Evolutionary conservation across 202 grass and related monocot genomes (phyloP), one percentile per base, ranked within the genome.

Genomic region (Panicum virgatum): DNA sequence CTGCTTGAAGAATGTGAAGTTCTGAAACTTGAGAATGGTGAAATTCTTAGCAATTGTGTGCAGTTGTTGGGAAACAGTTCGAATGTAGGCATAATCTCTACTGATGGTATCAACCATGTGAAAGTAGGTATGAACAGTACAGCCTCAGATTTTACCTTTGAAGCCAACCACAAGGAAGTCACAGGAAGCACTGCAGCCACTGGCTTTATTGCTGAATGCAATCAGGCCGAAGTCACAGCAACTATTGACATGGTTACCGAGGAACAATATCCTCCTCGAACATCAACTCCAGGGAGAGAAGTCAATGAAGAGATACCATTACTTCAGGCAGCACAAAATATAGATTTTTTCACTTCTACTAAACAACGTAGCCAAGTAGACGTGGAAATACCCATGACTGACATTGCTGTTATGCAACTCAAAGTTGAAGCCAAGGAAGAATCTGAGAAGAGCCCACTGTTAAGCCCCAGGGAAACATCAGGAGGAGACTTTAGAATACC

Each of bases 401-500:
- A 59, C 40, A 67, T 73, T 16, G 8, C 63, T 53, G 27, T 72
- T 50, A 48, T 54, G n/a, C 70, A 66, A 45, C 61, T 40, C 58
- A 84, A 81, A 67, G 22, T 15, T 29, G 77, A 87, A 78, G 50
- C 5, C 19, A 26, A 73, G 20, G 57, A 84, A 76, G 80, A 91
- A 78, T 84, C 72, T 46, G 85, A 84, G 23, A 87, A 73, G 19
- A 84, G 72, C 37, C 81, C 65, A 62, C 40, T 85, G 30, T 63
- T 91, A 22, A 81, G 65, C 42, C 89, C 76, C 22, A 91, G 57
- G 66, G 63, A 77, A 67, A 50, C 72, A 80, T 64, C 72, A 48
- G 76, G 45, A 73, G 67, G 61, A 57, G 38, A 65, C 10, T 44
- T 77, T 23, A 60, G 58, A 80, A 52, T 47, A 51, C 47, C 50